Evolutionary conservation across 2,329 filamentous ascomycete genomes (phyloP).

Genomic region (Coniochaeta prunicola): DNA sequence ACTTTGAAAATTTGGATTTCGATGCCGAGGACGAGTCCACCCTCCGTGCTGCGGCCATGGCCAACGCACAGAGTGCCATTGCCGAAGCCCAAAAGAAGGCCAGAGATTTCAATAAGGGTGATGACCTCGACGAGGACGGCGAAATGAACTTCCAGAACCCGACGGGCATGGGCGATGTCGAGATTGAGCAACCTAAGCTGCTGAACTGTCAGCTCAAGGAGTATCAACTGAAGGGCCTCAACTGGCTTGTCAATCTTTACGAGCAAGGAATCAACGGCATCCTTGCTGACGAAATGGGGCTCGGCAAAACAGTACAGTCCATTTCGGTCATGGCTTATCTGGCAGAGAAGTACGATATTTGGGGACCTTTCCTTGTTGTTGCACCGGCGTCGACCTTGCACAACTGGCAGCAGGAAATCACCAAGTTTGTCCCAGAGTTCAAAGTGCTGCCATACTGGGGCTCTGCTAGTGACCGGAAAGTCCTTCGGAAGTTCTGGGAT

Average conservation of each 20-base stretch:
- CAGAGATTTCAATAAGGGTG: slow-evolving; percentile 78
- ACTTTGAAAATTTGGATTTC: slow-evolving; percentile 92
- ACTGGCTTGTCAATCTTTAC: slow-evolving; percentile 98
- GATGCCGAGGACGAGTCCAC: slow-evolving; percentile 87
- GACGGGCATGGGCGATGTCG: slow-evolving; percentile 85
- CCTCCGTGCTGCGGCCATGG: slow-evolving; percentile 77
- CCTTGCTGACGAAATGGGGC: slow-evolving; percentile 97
- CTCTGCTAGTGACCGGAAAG: slow-evolving; percentile 86
- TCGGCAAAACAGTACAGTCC: slow-evolving; percentile 97
- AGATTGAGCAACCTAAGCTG: slow-evolving; percentile 90
- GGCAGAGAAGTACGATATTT: slow-evolving; percentile 94
- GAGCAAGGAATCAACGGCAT: slow-evolving; percentile 99
- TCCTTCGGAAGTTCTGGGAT: slow-evolving; percentile 98
- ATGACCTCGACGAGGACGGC: slow-evolving; percentile 75
- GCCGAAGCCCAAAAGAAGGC: slow-evolving; percentile 91
- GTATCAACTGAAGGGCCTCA: slow-evolving; percentile 97
- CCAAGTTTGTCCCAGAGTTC: slow-evolving; percentile 86
- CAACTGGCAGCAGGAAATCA: slow-evolving; percentile 99
- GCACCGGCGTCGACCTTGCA: slow-evolving; percentile 93
- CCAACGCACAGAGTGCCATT: slow-evolving; percentile 93
- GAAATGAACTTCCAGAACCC: slow-evolving; percentile 99
- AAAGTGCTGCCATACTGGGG: slow-evolving; percentile 98
- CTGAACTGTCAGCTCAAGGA: slow-evolving; percentile 93
- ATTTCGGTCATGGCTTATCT: slow-evolving; percentile 99
- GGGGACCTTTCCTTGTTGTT: slow-evolving; percentile 95